These are phyloP conservation scores for Paramecium sonneborni DNA, from an alignment of 73 alveolate genomes.

Conservation along the genomic window DNA sequence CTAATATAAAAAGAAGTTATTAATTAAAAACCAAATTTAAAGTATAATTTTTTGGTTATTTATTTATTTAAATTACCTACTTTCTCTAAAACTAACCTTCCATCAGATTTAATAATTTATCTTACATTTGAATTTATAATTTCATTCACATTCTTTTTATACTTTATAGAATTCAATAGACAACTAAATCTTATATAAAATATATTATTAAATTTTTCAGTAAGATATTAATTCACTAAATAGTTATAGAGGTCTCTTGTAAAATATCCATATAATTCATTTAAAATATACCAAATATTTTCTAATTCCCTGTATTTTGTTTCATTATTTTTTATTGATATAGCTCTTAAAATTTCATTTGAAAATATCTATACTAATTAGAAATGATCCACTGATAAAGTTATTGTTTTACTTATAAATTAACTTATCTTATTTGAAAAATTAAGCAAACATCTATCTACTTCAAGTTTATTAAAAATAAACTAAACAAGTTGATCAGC, in stretches of 20 bases:
- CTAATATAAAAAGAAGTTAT: neutral
- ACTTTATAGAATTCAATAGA: neutral
- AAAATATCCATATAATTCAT: neutral
- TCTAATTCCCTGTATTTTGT: neutral
- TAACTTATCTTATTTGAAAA: slow-evolving; percentile 12
- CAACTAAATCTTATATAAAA: neutral
- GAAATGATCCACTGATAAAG: slow-evolving; percentile 45
- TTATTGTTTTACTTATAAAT: neutral
- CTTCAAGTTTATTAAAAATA: neutral
- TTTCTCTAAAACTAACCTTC: neutral
- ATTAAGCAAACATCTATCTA: neutral
- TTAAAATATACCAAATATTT: slow-evolving; percentile 14
- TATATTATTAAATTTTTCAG: neutral
- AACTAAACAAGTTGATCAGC: slow-evolving; percentile 6
- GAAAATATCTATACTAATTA: neutral
- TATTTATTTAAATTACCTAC: neutral
- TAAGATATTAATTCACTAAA: neutral
- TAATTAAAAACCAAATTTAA: slow-evolving; percentile 12
- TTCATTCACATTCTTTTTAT: neutral
- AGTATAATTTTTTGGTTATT: neutral
- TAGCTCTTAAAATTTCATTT: neutral
- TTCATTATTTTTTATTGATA: neutral
- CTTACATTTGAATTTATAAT: neutral
- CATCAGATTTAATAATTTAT: neutral
- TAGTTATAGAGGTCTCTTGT: neutral